phyloP scores from a whole-genome alignment of 306 rosid genomes.

The Trifolium subterraneum region DNA sequence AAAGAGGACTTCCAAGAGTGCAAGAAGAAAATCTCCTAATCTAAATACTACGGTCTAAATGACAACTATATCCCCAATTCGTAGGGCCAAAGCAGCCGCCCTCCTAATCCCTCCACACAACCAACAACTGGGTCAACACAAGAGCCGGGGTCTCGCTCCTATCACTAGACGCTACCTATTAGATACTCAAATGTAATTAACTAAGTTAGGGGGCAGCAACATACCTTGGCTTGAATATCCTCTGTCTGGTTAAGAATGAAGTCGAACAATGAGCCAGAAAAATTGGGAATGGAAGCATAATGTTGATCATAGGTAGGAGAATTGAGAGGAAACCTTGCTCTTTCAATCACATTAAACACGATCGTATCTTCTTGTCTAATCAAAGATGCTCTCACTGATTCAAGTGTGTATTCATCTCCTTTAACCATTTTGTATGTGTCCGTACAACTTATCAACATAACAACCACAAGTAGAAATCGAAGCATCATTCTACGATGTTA shows the following conservation, averaged over 20 bases:
- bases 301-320: conserved; percentile 53
- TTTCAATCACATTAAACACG: conserved; percentile 65
- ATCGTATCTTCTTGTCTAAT: conserved; percentile 82
- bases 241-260: conserved; percentile 64
- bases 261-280: conserved; percentile 59
- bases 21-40: no score
- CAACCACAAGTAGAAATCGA: conserved; percentile 37
- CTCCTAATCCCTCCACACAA: no score
- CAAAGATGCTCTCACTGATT: conserved; percentile 65
- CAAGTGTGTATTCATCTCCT: conserved; percentile 54
- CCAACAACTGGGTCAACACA: no score
- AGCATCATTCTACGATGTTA: conserved; percentile 18
- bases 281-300: conserved; percentile 34
- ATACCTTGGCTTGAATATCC: conserved; percentile 70
- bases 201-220: background rate
- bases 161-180: no score
- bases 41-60: no score
- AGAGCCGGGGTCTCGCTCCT: no score
- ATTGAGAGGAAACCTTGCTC: conserved; percentile 74
- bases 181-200: background rate
- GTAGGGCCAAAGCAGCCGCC: no score
- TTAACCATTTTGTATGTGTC: conserved; percentile 38
- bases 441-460: conserved; percentile 41
- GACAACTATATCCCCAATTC: no score
- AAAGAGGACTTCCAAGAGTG: no score